Evolutionary conservation across 2,329 filamentous ascomycete genomes (phyloP).

Genomic region (Emmonsia crescens): DNA sequence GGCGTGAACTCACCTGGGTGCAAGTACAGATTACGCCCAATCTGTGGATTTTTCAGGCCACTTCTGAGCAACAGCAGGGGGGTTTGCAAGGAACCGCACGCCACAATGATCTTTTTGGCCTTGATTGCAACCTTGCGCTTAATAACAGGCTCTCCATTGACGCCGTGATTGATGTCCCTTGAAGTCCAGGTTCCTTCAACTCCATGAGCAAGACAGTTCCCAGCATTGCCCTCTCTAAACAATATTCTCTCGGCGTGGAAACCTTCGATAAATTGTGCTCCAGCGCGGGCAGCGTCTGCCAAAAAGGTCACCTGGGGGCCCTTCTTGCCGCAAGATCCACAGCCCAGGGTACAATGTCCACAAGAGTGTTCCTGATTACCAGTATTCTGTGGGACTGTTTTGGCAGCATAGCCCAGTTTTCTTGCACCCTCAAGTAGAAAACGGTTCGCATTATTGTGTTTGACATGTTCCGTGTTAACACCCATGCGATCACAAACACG

Average conservation of each 20-base stretch:
- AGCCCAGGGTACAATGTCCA: slow-evolving; percentile 52
- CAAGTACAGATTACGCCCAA: slow-evolving; percentile 70
- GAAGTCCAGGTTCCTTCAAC: slow-evolving; percentile 66
- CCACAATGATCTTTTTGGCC: slow-evolving; percentile 71
- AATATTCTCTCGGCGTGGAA: slow-evolving; percentile 60
- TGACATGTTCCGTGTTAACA: slow-evolving; percentile 52
- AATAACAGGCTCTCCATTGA: slow-evolving; percentile 42
- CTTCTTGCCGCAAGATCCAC: slow-evolving; percentile 59
- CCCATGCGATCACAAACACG: slow-evolving; percentile 71
- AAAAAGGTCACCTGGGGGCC: slow-evolving; percentile 68
- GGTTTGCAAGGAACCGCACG: slow-evolving; percentile 63
- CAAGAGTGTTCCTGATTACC: slow-evolving; percentile 64
- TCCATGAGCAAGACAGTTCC: slow-evolving; percentile 52
- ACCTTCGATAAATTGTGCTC: slow-evolving; percentile 74
- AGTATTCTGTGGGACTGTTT: slow-evolving; percentile 67
- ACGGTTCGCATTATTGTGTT: slow-evolving; percentile 62
- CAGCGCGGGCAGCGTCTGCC: slow-evolving; percentile 65
- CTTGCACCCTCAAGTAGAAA: slow-evolving; percentile 63
- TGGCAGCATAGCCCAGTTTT: slow-evolving; percentile 61
- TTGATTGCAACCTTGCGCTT: slow-evolving; percentile 57
- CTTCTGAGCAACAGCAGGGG: slow-evolving; percentile 68
- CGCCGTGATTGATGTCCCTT: slow-evolving; percentile 51
- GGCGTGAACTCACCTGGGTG: slow-evolving; percentile 55
- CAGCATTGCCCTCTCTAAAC: slow-evolving; percentile 46
- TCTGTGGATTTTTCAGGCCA: slow-evolving; percentile 67